A percentile compares a stretch with the other conserved stretches of the same genome.
Conservation (phyloP, 441 rosid species). For the Dalechampia spathulata region DNA sequence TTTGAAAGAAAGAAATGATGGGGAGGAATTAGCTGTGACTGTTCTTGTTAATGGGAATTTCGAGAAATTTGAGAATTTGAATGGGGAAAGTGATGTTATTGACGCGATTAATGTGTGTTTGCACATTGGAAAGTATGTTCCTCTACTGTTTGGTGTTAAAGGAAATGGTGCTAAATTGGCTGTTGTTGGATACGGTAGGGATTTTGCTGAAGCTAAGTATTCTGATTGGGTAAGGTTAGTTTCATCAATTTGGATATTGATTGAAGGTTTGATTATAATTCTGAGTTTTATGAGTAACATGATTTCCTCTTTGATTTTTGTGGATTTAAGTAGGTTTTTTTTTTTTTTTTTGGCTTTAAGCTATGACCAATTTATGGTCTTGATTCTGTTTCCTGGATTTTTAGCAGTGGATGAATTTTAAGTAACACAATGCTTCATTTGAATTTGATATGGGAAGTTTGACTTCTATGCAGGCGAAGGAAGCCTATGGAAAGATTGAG, state of each 20-base stretch:
- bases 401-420: too few species aligned
- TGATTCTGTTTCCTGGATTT: background rate
- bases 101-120: constrained; percentile 43
- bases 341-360: background rate
- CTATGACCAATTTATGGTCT: too few species aligned
- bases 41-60: constrained; percentile 51
- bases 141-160: constrained; percentile 37
- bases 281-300: background rate
- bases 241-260: background rate
- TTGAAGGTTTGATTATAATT: background rate
- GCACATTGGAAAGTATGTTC: constrained; percentile 51
- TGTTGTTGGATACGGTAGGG: constrained; percentile 66
- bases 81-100: constrained; percentile 15
- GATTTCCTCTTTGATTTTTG: too few species aligned
- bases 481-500: constrained; percentile 73
- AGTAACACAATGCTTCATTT: too few species aligned
- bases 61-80: constrained; percentile 12
- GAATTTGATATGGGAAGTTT: constrained; percentile 11
- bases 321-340: too few species aligned
- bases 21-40: constrained; percentile 64
- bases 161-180: constrained; percentile 60
- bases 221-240: constrained; percentile 84
- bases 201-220: constrained; percentile 62
- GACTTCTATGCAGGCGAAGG: constrained; percentile 43
- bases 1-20: constrained; percentile 27